Conservation (phyloP, 306 rosid species). For the Begonia peltatifolia region DNA sequence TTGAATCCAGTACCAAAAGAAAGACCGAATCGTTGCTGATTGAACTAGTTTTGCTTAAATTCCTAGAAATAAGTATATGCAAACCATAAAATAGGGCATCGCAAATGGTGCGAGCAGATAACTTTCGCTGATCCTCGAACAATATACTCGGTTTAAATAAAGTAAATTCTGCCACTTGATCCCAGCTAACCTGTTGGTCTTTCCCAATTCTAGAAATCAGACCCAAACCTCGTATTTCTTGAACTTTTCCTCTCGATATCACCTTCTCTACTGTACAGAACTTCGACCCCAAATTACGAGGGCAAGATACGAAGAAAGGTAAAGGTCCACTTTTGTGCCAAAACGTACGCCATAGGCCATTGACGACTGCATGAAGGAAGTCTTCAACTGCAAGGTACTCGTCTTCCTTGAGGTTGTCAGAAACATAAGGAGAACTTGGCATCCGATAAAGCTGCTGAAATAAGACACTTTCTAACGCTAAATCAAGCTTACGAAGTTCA, state of each 20-base stretch:
- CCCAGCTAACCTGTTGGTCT: slow-evolving; percentile 53
- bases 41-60: slow-evolving; percentile 56
- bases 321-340: slow-evolving; percentile 77
- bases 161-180: slow-evolving; percentile 72
- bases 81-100: slow-evolving; percentile 83
- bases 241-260: slow-evolving; percentile 58
- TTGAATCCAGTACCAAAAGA: slow-evolving; percentile 78
- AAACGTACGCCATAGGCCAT: slow-evolving; percentile 82
- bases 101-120: slow-evolving; percentile 48
- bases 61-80: slow-evolving; percentile 71
- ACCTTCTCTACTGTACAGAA: slow-evolving; percentile 66
- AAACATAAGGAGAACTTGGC: slow-evolving; percentile 34
- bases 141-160: slow-evolving; percentile 73
- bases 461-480: slow-evolving; percentile 72
- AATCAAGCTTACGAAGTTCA: slow-evolving; percentile 70
- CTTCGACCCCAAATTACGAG: slow-evolving; percentile 59
- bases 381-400: slow-evolving; percentile 73
- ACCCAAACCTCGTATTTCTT: slow-evolving; percentile 61
- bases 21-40: slow-evolving; percentile 48
- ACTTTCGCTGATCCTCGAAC: slow-evolving; percentile 31
- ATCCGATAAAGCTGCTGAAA: slow-evolving; percentile 82
- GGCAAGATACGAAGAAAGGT: slow-evolving; percentile 66
- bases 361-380: slow-evolving; percentile 59
- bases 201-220: slow-evolving; percentile 43
- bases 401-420: slow-evolving; percentile 43